phyloP scores from a whole-genome alignment of 2,329 filamentous ascomycete genomes.

The Aspergillus jensenii region DNA sequence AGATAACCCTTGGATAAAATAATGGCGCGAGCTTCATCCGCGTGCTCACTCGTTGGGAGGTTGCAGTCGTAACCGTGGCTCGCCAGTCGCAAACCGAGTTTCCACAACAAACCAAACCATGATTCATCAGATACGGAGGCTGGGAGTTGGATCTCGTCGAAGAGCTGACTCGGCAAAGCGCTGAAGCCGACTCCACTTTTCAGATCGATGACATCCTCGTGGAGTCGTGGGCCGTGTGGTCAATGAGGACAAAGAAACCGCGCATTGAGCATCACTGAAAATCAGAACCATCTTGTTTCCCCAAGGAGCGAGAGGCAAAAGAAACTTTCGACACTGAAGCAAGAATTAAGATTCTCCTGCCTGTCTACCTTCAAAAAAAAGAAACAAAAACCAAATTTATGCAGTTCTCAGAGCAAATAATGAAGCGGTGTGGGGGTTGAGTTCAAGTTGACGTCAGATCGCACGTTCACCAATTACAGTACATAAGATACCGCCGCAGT shows the following conservation, averaged over 20 bases:
- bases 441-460: conserved; percentile 20
- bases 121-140: neutral
- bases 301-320: neutral
- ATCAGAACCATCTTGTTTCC: too few species aligned
- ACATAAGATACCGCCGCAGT: neutral
- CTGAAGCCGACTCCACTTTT: neutral
- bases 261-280: neutral
- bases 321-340: neutral
- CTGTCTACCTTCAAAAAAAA: neutral
- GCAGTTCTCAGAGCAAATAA: conserved; percentile 3
- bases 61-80: neutral
- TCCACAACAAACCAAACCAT: neutral
- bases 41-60: too few species aligned
- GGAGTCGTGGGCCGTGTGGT: neutral
- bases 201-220: neutral
- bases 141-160: neutral
- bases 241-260: neutral
- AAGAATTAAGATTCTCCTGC: neutral
- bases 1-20: neutral
- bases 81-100: neutral
- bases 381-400: neutral
- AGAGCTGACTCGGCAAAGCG: neutral
- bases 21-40: neutral
- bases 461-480: conserved; percentile 6
- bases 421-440: conserved; percentile 19